phyloP scores from a whole-genome alignment of 257 asterid genomes.

The Linaria vulgaris region DNA sequence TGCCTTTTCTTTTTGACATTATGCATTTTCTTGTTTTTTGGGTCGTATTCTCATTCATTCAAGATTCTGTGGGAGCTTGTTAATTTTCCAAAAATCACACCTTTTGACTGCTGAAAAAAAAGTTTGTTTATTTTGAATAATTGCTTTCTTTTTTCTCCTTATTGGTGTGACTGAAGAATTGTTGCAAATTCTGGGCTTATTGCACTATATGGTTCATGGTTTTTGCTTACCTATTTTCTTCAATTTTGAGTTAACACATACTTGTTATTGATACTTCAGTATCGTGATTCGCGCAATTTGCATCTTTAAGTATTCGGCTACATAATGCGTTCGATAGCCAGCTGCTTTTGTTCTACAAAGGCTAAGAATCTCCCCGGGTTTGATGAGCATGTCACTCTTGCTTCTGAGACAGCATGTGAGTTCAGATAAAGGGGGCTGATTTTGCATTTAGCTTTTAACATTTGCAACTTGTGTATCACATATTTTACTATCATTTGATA shows the following conservation, averaged over 20 bases:
- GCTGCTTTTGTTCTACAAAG: slow-evolving; percentile 52
- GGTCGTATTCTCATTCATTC: slow-evolving; percentile 16
- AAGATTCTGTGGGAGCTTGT: too few species aligned
- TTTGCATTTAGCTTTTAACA: too few species aligned
- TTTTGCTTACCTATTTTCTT: too few species aligned
- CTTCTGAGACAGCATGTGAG: slow-evolving; percentile 83
- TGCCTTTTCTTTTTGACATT: slow-evolving; percentile 17
- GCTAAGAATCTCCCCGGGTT: slow-evolving; percentile 32
- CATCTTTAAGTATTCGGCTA: slow-evolving; percentile 8
- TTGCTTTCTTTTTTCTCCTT: background rate
- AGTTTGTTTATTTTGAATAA: background rate
- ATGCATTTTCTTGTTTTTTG: slow-evolving; percentile 21
- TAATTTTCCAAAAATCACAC: slow-evolving; percentile 8
- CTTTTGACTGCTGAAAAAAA: slow-evolving; percentile 10
- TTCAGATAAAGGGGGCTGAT: background rate
- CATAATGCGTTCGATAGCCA: slow-evolving; percentile 42
- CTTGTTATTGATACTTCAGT: background rate
- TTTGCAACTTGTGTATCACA: too few species aligned
- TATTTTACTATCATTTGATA: too few species aligned
- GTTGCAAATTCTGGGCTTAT: background rate
- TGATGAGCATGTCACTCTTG: slow-evolving; percentile 46
- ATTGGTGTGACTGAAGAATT: background rate
- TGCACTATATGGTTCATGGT: slow-evolving; percentile 19
- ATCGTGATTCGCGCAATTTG: slow-evolving; percentile 30
- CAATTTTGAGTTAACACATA: too few species aligned